These are phyloP conservation scores for Irpex sp. DNA, from an alignment of 1,284 basidiomycete genomes.

Conservation along the genomic window DNA sequence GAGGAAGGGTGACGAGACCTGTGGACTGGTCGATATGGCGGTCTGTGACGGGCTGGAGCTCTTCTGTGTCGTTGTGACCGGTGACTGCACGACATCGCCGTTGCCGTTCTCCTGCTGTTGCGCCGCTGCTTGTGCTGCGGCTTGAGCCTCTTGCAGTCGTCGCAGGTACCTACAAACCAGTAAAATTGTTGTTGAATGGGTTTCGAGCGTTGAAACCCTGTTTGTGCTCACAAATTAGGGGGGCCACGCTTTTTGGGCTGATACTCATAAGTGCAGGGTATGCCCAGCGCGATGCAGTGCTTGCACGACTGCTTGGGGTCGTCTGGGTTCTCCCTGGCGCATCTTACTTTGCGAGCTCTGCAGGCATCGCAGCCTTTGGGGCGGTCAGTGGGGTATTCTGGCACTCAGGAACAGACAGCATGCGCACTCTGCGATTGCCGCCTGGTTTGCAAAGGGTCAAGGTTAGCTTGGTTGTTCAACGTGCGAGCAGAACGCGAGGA, in stretches of 20 bases:
- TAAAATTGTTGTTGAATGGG: conserved; percentile 6
- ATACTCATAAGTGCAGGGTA: conserved; percentile 87
- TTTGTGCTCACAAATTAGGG: conserved; percentile 70
- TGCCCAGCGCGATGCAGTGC: conserved; percentile 78
- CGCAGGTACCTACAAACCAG: conserved; percentile 58
- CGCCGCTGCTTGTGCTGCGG: conserved; percentile 42
- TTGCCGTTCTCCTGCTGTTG: conserved; percentile 34
- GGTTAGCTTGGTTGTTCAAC: conserved; percentile 16
- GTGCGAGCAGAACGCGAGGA: conserved; percentile 20
- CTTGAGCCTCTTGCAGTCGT: conserved; percentile 73
- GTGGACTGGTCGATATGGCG: conserved; percentile 39
- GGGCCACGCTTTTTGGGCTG: conserved; percentile 89
- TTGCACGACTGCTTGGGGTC: conserved; percentile 76
- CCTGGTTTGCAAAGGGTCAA: conserved; percentile 41
- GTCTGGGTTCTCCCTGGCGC: conserved; percentile 72
- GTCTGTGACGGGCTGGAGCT: conserved; percentile 49
- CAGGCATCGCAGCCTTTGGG: conserved; percentile 76
- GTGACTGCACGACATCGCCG: conserved; percentile 43
- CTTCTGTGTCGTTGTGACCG: conserved; percentile 32
- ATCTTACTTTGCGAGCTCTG: conserved; percentile 78
- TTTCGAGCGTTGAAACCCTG: conserved; percentile 2
- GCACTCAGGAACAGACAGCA: conserved; percentile 17
- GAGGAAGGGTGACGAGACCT: conserved; percentile 48
- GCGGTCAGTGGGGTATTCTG: conserved; percentile 9
- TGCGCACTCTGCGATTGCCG: conserved; percentile 74